Conservation (phyloP, 805 yeast genomes). For the Kodamaea fukazawae region DNA sequence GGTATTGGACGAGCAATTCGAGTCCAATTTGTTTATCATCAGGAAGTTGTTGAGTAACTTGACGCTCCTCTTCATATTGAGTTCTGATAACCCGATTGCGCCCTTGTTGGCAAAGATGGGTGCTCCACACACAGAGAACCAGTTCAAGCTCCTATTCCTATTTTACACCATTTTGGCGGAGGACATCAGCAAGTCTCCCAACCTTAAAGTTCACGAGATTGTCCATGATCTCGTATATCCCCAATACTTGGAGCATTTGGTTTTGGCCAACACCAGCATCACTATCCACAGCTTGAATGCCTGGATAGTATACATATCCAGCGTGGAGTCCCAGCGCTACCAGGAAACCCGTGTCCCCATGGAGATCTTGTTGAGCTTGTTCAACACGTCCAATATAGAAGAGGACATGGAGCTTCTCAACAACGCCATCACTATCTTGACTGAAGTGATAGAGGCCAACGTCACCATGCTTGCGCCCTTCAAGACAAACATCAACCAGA, state of each 20-base stretch:
- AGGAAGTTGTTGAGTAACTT: conserved; percentile 58
- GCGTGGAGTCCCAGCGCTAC: conserved; percentile 34
- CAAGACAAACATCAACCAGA: conserved; percentile 25
- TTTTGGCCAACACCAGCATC: neutral
- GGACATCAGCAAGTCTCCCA: conserved; percentile 40
- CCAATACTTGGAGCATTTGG: conserved; percentile 17
- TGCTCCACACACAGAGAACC: conserved; percentile 9
- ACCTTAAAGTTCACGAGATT: neutral
- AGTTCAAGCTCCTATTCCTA: conserved; percentile 19
- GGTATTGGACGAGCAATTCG: conserved; percentile 5
- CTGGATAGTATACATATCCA: conserved; percentile 38
- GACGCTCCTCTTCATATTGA: conserved; percentile 46
- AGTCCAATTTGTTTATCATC: conserved; percentile 38
- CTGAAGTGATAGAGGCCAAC: conserved; percentile 47
- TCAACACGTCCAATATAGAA: neutral
- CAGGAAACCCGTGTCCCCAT: conserved; percentile 24
- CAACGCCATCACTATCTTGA: conserved; percentile 29
- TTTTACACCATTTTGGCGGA: conserved; percentile 51
- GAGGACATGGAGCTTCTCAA: conserved; percentile 14
- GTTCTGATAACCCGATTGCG: conserved; percentile 16
- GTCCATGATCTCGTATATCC: conserved; percentile 40
- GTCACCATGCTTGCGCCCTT: conserved; percentile 37
- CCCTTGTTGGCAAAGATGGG: conserved; percentile 4
- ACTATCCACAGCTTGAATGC: conserved; percentile 18
- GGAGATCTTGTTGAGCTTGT: conserved; percentile 8